phyloP scores from a whole-genome alignment of 2,329 filamentous ascomycete genomes.

The Fusarium irregulare region DNA sequence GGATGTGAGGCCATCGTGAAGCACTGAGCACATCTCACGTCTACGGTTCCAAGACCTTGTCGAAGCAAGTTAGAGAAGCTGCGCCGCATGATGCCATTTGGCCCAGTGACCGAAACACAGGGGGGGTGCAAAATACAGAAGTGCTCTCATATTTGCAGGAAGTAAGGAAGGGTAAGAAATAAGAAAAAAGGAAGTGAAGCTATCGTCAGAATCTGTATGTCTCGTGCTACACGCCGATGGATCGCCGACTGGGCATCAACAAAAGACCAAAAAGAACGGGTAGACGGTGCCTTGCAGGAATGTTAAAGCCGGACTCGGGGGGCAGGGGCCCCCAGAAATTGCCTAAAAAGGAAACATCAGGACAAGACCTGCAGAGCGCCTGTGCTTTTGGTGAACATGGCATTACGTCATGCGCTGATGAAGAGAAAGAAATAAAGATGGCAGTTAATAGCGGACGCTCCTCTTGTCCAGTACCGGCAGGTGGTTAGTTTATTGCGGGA shows the following conservation, averaged over 20 bases:
- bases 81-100: background rate
- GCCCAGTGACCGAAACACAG: background rate
- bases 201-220: conserved; percentile 5
- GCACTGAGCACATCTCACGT: background rate
- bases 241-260: conserved; percentile 12
- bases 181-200: conserved; percentile 1
- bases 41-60: background rate
- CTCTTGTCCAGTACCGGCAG: background rate
- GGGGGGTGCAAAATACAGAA: background rate
- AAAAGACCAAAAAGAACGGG: background rate
- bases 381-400: background rate
- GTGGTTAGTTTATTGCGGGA: background rate
- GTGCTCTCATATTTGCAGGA: background rate
- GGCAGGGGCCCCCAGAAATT: background rate
- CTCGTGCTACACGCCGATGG: background rate
- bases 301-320: conserved; percentile 4
- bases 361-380: conserved; percentile 20
- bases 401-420: conserved; percentile 28
- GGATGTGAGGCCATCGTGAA: conserved; percentile 2
- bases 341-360: conserved; percentile 20
- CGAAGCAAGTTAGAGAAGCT: background rate
- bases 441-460: background rate
- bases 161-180: background rate
- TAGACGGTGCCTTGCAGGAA: conserved; percentile 17
- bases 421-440: background rate